Conservation (phyloP, 129 eudicot species). For the Mikania micrantha region DNA sequence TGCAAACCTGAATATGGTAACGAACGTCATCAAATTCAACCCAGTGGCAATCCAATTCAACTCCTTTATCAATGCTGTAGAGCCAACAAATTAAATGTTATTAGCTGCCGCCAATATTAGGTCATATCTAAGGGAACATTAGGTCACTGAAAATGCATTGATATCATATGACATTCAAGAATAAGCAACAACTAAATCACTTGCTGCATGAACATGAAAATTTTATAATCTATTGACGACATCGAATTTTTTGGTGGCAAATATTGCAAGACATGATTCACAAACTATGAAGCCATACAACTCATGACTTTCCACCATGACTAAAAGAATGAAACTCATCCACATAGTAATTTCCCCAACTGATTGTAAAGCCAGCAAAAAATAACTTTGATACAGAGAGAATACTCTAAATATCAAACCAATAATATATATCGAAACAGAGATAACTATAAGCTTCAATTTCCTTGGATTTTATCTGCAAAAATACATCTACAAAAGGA, state of each 20-base stretch:
- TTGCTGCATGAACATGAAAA: neutral
- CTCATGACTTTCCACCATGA: neutral
- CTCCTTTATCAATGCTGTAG: constrained; percentile 89
- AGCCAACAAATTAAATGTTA: constrained; percentile 9
- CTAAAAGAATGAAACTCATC: neutral
- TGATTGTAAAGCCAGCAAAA: neutral
- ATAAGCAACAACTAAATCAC: neutral
- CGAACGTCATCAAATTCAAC: constrained; percentile 94
- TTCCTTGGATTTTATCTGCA: neutral
- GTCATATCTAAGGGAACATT: neutral
- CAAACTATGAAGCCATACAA: neutral
- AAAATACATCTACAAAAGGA: neutral
- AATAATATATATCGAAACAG: neutral
- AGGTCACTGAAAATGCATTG: neutral
- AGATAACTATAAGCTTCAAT: neutral
- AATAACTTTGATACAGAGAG: neutral
- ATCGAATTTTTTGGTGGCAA: neutral
- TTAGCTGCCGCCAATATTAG: neutral
- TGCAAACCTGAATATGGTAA: constrained; percentile 79
- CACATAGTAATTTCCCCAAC: neutral
- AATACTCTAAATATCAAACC: too few relatives aligned
- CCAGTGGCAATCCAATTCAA: constrained; percentile 90
- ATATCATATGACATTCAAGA: neutral
- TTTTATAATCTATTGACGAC: neutral
- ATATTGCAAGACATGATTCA: neutral